Base-by-base conservation (phyloP, 75 land plant species). In the Cupressus sempervirens region DNA sequence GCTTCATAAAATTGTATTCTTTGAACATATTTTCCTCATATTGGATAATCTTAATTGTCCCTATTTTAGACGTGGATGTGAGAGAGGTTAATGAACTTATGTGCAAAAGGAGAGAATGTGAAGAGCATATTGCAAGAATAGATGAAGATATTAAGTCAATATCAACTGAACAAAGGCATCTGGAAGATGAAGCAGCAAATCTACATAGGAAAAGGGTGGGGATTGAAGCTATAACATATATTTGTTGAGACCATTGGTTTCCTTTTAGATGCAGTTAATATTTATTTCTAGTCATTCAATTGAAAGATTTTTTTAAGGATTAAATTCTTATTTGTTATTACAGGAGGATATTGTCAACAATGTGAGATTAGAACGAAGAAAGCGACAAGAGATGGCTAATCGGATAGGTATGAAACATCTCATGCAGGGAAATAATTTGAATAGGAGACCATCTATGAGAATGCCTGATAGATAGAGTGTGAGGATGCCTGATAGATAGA, bases 141-240 rank as follows among this genome's bases (percentile, higher is more conserved):
- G 95, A 92, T 38, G 87, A 91, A 85, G 88, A 87, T 65, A 45
- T 89, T 7, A 95, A 83, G 88, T 52, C 85, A 62, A 84, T 91
- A 43, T 88, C 86, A 83, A 87, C 23, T 68, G 94, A 92, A 76
- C 89, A 87, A 76, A 91, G 93, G 83, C 83, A 84, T 18, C 68
- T 90, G 73, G 97, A 95, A 79, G 94, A 96, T 92, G 91, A 96
- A 87, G 95, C 91, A 41, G 94, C 98, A 54, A 89, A 87, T 38
- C 88, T 96, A 83, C 93, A 92, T 40, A 90, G 90, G 80, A 89
- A 92, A 82, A 86, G 96, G 85, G 99, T 98, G 86, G 45, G 87
- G 20, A 53, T 18, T 6, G 20, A 43, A 79, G 2, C 1, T 10
- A 79, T 32, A 79, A 76, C 81, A 18, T 48, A 46, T 30, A 9